Conservation (phyloP, 1,139 yeast genomes). For the Trichomonascaceae sp. region DNA sequence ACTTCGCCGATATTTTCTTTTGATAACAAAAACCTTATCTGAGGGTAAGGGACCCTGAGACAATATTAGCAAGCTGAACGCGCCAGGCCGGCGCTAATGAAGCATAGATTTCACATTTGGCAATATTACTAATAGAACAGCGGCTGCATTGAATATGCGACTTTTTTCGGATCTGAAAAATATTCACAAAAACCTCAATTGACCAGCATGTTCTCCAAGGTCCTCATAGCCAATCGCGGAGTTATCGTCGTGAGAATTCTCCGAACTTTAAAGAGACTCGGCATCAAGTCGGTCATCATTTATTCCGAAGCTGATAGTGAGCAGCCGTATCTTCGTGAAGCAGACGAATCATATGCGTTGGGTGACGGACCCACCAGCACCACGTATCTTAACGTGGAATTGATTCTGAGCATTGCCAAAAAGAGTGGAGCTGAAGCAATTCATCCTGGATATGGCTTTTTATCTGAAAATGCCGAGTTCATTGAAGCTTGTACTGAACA, state of each 20-base stretch:
- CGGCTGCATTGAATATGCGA: not conserved
- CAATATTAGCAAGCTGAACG: not conserved
- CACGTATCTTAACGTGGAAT: slow-evolving; percentile 78
- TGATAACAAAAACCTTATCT: not conserved
- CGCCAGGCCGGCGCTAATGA: not conserved
- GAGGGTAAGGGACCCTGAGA: not conserved
- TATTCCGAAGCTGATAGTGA: slow-evolving; percentile 87
- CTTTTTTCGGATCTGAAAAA: not conserved
- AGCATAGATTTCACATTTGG: not conserved
- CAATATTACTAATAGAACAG: not conserved
- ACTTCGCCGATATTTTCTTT: not conserved
- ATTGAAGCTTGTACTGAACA: slow-evolving; percentile 78
- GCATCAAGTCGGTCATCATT: slow-evolving; percentile 75
- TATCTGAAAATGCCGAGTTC: slow-evolving; percentile 96
- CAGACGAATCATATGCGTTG: slow-evolving; percentile 76
- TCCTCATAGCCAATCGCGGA: slow-evolving; percentile 93
- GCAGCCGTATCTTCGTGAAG: slow-evolving; percentile 75
- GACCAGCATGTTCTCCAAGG: slow-evolving; percentile 68
- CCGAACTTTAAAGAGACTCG: slow-evolving; percentile 73
- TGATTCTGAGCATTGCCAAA: slow-evolving; percentile 80
- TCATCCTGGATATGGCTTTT: slow-evolving; percentile 94
- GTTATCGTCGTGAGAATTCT: slow-evolving; percentile 95
- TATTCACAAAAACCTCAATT: no score
- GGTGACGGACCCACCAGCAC: slow-evolving; percentile 83
- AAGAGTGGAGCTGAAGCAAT: slow-evolving; percentile 82